Percentiles rank a stretch among this genome's conserved stretches.
These are phyloP conservation scores for Ceratobasidium sp. DNA, from an alignment of 1,284 basidiomycete genomes.

Conservation along the genomic window DNA sequence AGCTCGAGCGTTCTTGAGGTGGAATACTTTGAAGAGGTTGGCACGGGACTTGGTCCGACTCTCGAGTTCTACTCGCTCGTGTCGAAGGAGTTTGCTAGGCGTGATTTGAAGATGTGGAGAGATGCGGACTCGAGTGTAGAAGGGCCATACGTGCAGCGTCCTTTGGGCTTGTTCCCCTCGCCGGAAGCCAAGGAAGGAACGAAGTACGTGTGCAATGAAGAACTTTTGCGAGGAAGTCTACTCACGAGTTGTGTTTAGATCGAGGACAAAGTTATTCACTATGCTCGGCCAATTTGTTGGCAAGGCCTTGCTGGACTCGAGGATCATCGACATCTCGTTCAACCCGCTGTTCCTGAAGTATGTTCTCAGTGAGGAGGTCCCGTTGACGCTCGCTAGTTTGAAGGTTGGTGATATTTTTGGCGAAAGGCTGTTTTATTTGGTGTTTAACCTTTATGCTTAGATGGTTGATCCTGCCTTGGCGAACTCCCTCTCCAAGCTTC, in stretches of 20 bases:
- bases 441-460: slow-evolving; percentile 58
- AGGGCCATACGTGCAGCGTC: slow-evolving; percentile 82
- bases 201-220: slow-evolving; percentile 21
- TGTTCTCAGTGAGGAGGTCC: slow-evolving; percentile 87
- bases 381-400: slow-evolving; percentile 85
- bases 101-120: slow-evolving; percentile 91
- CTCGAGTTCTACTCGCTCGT: slow-evolving; percentile 97
- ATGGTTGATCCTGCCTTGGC: slow-evolving; percentile 88
- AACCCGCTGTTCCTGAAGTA: slow-evolving; percentile 93
- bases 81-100: slow-evolving; percentile 91
- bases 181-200: slow-evolving; percentile 62
- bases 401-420: slow-evolving; percentile 66
- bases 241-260: not conserved
- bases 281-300: slow-evolving; percentile 98
- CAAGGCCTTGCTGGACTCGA: slow-evolving; percentile 95
- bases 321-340: slow-evolving; percentile 96
- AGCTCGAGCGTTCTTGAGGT: slow-evolving; percentile 95
- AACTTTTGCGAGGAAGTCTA: slow-evolving; percentile 1
- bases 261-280: slow-evolving; percentile 79
- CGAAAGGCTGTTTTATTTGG: not conserved
- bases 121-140: slow-evolving; percentile 79
- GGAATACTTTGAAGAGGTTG: slow-evolving; percentile 99
- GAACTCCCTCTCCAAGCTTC: slow-evolving; percentile 86
- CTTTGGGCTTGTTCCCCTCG: slow-evolving; percentile 89
- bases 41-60: slow-evolving; percentile 98